Percentiles rank a stretch among this genome's conserved stretches.
These are phyloP conservation scores for Iberis pinnata DNA, from an alignment of 345 rosid genomes.

Conservation along the genomic window DNA sequence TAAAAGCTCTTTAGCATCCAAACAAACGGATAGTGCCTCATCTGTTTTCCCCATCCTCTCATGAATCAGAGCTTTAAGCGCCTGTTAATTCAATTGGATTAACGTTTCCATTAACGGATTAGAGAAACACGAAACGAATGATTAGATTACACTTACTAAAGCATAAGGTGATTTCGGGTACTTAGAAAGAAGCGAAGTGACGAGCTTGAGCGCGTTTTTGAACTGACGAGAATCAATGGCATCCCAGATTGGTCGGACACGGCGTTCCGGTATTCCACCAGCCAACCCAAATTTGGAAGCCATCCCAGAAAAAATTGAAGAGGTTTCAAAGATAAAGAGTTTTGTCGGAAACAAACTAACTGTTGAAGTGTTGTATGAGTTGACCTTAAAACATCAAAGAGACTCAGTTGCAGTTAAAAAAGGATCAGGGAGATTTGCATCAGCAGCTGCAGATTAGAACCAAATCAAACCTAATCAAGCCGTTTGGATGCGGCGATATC, in stretches of 20 bases:
- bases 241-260: slow-evolving; percentile 94
- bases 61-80: slow-evolving; percentile 71
- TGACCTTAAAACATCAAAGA: slow-evolving; percentile 16
- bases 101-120: neutral
- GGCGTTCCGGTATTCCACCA: slow-evolving; percentile 98
- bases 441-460: slow-evolving; percentile 27
- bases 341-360: neutral
- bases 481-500: slow-evolving; percentile 32
- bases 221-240: slow-evolving; percentile 96
- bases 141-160: slow-evolving; percentile 41
- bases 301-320: slow-evolving; percentile 36
- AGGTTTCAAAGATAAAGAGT: neutral
- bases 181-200: slow-evolving; percentile 68
- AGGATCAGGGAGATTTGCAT: slow-evolving; percentile 7
- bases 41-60: slow-evolving; percentile 88
- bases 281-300: slow-evolving; percentile 88
- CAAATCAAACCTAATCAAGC: slow-evolving; percentile 36
- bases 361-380: too few species aligned
- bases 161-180: slow-evolving; percentile 84
- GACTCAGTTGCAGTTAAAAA: slow-evolving; percentile 3
- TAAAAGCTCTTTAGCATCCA: slow-evolving; percentile 67
- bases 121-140: neutral
- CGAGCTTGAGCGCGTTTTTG: slow-evolving; percentile 82
- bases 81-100: slow-evolving; percentile 37
- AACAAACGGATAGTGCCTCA: slow-evolving; percentile 60